These are phyloP conservation scores for Allium cepa DNA, from an alignment of 106 monocot species.

Conservation along the genomic window DNA sequence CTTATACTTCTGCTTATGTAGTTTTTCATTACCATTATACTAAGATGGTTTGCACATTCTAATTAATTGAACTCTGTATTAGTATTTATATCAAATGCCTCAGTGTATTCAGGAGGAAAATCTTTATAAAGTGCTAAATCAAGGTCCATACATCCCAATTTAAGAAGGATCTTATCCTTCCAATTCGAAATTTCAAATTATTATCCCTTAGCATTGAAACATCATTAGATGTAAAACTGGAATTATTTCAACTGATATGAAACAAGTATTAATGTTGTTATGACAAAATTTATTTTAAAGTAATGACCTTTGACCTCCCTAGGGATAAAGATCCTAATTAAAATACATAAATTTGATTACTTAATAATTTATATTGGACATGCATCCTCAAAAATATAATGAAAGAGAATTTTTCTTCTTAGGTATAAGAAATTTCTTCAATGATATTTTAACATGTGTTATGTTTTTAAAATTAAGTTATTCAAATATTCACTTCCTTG, in stretches of 20 bases:
- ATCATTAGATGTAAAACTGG: neutral
- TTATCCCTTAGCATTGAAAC: neutral
- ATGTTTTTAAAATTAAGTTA: neutral
- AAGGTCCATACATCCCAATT: neutral
- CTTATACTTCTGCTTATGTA: neutral
- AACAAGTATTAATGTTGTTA: neutral
- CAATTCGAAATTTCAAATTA: neutral
- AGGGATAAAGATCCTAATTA: neutral
- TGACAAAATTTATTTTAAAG: neutral
- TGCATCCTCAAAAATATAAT: too few species aligned
- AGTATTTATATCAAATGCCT: neutral
- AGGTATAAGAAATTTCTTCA: neutral
- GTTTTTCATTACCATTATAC: conserved; percentile 5
- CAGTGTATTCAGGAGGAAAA: neutral
- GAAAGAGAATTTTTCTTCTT: neutral
- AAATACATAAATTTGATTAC: neutral
- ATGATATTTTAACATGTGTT: neutral
- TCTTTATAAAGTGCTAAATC: neutral
- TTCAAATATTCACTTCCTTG: neutral
- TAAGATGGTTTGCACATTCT: neutral
- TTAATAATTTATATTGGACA: neutral
- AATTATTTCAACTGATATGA: neutral
- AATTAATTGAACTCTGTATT: neutral
- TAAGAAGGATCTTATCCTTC: neutral
- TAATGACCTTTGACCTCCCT: neutral